These are phyloP conservation scores for Xylaria sp. DNA, from an alignment of 2,329 filamentous ascomycete species.

Conservation along the genomic window DNA sequence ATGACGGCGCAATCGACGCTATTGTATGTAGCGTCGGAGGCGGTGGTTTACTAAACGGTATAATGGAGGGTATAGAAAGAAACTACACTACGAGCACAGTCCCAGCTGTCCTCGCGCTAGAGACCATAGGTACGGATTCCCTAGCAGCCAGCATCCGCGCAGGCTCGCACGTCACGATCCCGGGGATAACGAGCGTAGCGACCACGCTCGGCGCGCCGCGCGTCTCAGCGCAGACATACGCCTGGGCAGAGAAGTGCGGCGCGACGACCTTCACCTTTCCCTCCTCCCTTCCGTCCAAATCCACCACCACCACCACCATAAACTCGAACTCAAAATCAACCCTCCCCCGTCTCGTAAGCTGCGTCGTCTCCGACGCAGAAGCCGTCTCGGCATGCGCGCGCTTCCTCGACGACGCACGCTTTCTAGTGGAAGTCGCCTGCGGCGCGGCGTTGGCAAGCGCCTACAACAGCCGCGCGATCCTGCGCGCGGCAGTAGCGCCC, in stretches of 20 bases:
- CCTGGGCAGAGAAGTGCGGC: conserved; percentile 62
- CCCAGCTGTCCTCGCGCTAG: conserved; percentile 74
- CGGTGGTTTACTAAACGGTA: conserved; percentile 80
- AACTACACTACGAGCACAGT: conserved; percentile 34
- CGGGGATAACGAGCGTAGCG: conserved; percentile 79
- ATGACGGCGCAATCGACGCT: conserved; percentile 63
- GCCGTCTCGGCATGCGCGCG: conserved; percentile 81
- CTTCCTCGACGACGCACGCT: conserved; percentile 82
- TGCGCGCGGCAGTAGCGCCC: conserved; percentile 70
- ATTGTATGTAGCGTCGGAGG: conserved; percentile 84
- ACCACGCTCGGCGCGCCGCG: conserved; percentile 77
- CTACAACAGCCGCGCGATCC: conserved; percentile 65
- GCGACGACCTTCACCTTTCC: conserved; percentile 21
- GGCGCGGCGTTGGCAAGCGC: conserved; percentile 80
- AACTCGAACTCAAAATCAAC: background rate
- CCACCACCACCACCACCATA: background rate
- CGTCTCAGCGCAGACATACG: conserved; percentile 76
- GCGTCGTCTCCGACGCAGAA: conserved; percentile 78
- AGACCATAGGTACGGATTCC: conserved; percentile 79
- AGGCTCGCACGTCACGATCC: conserved; percentile 69
- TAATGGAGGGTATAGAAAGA: conserved; percentile 74
- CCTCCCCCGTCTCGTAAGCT: conserved; percentile 59
- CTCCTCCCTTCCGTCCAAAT: background rate
- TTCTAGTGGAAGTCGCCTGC: conserved; percentile 87
- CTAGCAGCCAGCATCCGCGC: conserved; percentile 71